Conservation (phyloP, 83 land plant species). For the Picea mariana region DNA sequence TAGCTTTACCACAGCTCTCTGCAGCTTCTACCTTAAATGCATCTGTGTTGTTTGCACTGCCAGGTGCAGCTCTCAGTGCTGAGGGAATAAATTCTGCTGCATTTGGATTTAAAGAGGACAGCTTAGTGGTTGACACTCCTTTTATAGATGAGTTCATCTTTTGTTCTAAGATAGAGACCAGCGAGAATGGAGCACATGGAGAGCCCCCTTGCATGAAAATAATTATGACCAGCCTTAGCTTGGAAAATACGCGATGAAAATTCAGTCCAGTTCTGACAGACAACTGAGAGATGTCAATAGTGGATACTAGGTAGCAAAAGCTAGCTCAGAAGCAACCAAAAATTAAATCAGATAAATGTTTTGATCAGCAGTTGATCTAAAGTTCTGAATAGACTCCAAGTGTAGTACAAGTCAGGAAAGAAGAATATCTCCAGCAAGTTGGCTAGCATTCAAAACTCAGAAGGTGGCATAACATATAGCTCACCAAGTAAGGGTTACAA, state of each 20-base stretch:
- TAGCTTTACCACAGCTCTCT: slow-evolving; percentile 42
- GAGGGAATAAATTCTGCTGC: slow-evolving; percentile 87
- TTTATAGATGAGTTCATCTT: slow-evolving; percentile 51
- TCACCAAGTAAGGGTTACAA: too few relatives aligned
- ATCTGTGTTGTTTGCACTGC: slow-evolving; percentile 15
- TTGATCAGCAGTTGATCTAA: neutral
- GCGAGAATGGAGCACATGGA: slow-evolving; percentile 17
- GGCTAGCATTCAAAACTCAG: neutral
- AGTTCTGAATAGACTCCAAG: neutral
- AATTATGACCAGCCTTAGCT: slow-evolving; percentile 5
- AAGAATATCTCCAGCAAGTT: neutral
- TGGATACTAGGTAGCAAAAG: neutral
- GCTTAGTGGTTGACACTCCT: slow-evolving; percentile 28
- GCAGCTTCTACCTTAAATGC: slow-evolving; percentile 17
- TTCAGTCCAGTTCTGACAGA: slow-evolving; percentile 9
- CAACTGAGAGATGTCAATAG: neutral
- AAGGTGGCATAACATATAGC: neutral
- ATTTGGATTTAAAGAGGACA: slow-evolving; percentile 71
- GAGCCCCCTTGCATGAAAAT: slow-evolving; percentile 19
- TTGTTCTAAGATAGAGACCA: slow-evolving; percentile 8
- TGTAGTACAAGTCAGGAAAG: neutral
- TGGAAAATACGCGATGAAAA: neutral
- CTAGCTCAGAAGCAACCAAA: neutral
- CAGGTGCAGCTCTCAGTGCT: slow-evolving; percentile 39
- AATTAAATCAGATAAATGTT: neutral